Conservation (phyloP, 83 land plant species). For the Larix sibirica region DNA sequence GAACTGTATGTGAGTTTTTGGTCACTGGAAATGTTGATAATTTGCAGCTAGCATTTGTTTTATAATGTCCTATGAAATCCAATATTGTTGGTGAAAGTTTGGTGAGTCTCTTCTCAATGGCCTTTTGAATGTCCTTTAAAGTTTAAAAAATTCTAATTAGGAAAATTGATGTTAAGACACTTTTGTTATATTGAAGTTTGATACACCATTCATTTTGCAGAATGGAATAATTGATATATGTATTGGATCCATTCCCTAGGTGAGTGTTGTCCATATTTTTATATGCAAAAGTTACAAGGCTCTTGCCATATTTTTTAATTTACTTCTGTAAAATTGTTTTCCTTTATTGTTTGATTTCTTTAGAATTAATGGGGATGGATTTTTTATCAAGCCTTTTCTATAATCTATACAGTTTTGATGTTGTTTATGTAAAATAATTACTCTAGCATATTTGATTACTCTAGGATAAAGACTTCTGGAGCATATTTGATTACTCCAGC, state of each 20-base stretch:
- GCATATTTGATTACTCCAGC: slow-evolving; percentile 91
- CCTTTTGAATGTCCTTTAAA: background rate
- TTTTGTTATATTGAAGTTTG: background rate
- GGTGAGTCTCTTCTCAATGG: background rate
- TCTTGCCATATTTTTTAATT: background rate
- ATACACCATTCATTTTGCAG: slow-evolving; percentile 23
- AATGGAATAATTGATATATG: slow-evolving; percentile 35
- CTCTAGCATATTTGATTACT: background rate
- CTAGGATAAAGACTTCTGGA: slow-evolving; percentile 73
- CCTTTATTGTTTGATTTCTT: no score
- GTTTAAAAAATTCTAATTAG: background rate
- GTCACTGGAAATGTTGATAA: no score
- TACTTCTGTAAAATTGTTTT: background rate
- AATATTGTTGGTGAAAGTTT: background rate
- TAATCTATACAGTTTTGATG: background rate
- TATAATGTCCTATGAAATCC: background rate
- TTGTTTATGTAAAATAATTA: background rate
- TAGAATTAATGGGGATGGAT: background rate
- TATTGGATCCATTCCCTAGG: slow-evolving; percentile 56
- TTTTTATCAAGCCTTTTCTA: background rate
- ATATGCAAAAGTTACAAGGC: background rate
- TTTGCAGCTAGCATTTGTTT: background rate
- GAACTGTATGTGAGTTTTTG: no score
- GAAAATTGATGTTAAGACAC: background rate
- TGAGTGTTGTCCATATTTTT: slow-evolving; percentile 21